phyloP scores from a whole-genome alignment of 108 stramenopile species.

The Phaeodactylum tricornutum region DNA sequence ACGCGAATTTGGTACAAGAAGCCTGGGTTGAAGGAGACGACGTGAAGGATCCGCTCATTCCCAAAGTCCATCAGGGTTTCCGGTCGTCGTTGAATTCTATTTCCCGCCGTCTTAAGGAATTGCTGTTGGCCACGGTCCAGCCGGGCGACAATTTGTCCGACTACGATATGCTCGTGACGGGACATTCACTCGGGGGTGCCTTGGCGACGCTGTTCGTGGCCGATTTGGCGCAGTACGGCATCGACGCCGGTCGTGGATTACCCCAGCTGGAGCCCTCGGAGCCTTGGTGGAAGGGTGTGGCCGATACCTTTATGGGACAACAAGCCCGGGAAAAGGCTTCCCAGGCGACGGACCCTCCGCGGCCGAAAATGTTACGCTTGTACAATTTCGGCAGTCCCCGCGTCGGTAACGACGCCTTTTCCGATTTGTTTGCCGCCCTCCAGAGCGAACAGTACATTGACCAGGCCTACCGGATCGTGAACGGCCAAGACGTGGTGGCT shows the following conservation, averaged over 20 bases:
- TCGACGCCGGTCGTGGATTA: slow-evolving; percentile 65
- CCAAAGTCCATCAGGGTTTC: slow-evolving; percentile 75
- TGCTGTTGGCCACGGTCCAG: slow-evolving; percentile 48
- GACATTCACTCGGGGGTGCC: slow-evolving; percentile 75
- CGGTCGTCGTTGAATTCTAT: slow-evolving; percentile 64
- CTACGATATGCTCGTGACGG: slow-evolving; percentile 73
- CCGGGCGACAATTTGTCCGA: slow-evolving; percentile 46
- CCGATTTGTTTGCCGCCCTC: slow-evolving; percentile 43
- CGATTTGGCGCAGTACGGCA: slow-evolving; percentile 71
- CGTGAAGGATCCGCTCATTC: slow-evolving; percentile 17
- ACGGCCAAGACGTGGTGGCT: slow-evolving; percentile 72
- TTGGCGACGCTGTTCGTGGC: slow-evolving; percentile 65
- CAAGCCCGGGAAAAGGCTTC: slow-evolving; percentile 8
- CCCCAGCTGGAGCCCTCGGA: slow-evolving; percentile 59
- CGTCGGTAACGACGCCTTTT: slow-evolving; percentile 67
- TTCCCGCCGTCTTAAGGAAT: slow-evolving; percentile 68
- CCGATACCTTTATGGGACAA: slow-evolving; percentile 47
- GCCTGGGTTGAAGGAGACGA: slow-evolving; percentile 79
- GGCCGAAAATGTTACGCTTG: slow-evolving; percentile 52
- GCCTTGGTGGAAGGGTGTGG: slow-evolving; percentile 71
- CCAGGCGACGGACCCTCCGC: slow-evolving; percentile 36
- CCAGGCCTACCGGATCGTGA: slow-evolving; percentile 74
- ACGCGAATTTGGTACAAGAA: slow-evolving; percentile 61
- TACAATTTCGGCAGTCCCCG: slow-evolving; percentile 84
- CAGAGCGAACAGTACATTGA: slow-evolving; percentile 39